Base-by-base conservation (phyloP, 495 filamentous ascomycete species). In the Lasiosphaeris hirsuta region DNA sequence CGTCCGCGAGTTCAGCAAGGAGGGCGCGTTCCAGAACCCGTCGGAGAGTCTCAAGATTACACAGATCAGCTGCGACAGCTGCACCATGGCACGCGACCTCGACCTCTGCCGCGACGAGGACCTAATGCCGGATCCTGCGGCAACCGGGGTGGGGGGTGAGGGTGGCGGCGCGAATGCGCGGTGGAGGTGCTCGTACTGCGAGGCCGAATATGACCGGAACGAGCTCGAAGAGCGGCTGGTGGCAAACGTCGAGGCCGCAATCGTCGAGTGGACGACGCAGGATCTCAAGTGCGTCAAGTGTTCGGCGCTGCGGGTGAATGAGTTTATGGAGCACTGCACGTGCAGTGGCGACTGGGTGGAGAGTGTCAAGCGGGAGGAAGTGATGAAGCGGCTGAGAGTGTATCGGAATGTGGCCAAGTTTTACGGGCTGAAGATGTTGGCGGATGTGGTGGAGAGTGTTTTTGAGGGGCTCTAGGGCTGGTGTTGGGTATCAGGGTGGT, bases 301-400 rank as follows among this genome's bases (percentile, higher is more conserved):
- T 67, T 73, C 75, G 7, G 73, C 76, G 45, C 61, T 90, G 36
- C 79, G 91, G 70, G 79, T 88, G 40, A 97, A 94, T 74, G 94
- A 96, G 63, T 95, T 97, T 67, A 88, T 92, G 86, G 94, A 97
- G 72, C 93, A 97, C 73, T 98, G 94, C 70, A 87, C 86, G 23
- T 98, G 94, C 75, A 87, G 88, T 48, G 93, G 95, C 7, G 78
- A 74, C 42, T 98, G 94, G 94, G 79, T 74, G 13, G 82, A 82
- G 57, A 91, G 83, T 23, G 73, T 92, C 52, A 79, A 86, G 66
- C 79, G 81, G 62, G 84, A 82, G n/a, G 89, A 88, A 38, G 76
- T 92, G 18, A 63, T 83, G 59, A 83, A 78, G 67, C 78, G 75
- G 67, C 61, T 97, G 58, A 77, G 71, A 47, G 88, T 96, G 14